Evolutionary conservation across 179 eudicot genomes (phyloP).

Genomic region (Beta lomatogona): DNA sequence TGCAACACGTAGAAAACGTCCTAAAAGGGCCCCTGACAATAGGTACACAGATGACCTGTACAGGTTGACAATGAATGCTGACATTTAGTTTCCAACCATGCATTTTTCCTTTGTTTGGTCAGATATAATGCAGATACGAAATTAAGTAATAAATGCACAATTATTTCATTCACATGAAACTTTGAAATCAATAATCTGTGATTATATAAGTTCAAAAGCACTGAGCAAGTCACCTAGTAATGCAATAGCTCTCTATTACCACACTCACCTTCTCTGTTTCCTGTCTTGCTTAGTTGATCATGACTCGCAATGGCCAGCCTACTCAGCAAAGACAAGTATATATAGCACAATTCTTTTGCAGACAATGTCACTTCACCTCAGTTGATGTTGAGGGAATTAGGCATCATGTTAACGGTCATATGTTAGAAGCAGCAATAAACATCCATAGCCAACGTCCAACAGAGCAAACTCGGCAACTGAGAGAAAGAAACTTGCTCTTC

Average conservation of each 20-base stretch:
- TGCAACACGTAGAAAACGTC: constrained; percentile 34
- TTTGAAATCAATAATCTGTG: constrained; percentile 9
- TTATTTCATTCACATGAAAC: constrained; percentile 5
- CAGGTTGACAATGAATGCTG: constrained; percentile 29
- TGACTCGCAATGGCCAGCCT: constrained; percentile 24
- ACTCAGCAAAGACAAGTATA: constrained; percentile 27
- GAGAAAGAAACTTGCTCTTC: constrained; percentile 38
- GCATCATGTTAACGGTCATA: constrained; percentile 29
- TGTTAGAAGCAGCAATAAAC: constrained; percentile 26
- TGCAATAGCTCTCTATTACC: constrained; percentile 6
- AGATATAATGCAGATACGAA: constrained; percentile 18
- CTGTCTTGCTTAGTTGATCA: constrained; percentile 10
- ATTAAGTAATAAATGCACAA: constrained; percentile 24
- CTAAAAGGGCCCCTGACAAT: constrained; percentile 23
- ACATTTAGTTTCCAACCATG: constrained; percentile 25
- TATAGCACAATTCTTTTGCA: constrained; percentile 27
- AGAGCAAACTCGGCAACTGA: constrained; percentile 31
- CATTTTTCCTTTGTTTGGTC: constrained; percentile 4
- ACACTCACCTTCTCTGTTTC: constrained; percentile 25
- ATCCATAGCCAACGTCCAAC: constrained; percentile 14
- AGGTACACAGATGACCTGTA: constrained; percentile 21
- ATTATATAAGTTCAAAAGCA: constrained; percentile 13
- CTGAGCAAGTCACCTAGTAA: constrained; percentile 16
- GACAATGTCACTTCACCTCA: constrained; percentile 34
- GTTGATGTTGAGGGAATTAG: constrained; percentile 20